These are phyloP conservation scores for Phaeosphaeriaceae sp. DNA, from an alignment of 2,329 filamentous ascomycete genomes.

Conservation along the genomic window DNA sequence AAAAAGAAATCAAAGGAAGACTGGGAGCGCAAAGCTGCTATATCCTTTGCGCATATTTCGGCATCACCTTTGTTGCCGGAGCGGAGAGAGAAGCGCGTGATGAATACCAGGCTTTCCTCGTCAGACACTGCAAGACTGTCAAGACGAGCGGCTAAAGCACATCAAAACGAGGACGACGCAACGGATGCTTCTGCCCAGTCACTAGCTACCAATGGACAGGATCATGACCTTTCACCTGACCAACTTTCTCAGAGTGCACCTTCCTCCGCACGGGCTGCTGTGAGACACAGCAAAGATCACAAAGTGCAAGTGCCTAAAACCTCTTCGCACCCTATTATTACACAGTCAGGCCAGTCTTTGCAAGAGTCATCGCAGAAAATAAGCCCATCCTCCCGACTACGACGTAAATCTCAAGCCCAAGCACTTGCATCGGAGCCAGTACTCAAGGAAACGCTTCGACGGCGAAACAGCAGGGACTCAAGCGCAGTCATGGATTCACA, in stretches of 20 bases:
- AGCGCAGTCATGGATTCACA: constrained; percentile 56
- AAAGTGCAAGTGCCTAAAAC: constrained; percentile 46
- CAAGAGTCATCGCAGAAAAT: constrained; percentile 25
- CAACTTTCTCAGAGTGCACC: constrained; percentile 34
- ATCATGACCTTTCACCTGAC: constrained; percentile 39
- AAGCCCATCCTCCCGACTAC: constrained; percentile 28
- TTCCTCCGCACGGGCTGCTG: constrained; percentile 16
- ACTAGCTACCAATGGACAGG: constrained; percentile 12
- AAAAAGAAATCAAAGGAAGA: constrained; percentile 28
- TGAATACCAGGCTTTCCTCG: constrained; percentile 31
- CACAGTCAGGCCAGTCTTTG: constrained; percentile 27
- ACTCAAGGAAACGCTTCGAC: constrained; percentile 16
- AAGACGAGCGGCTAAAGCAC: constrained; percentile 1
- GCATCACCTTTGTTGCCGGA: constrained; percentile 28
- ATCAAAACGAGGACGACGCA: constrained; percentile 31
- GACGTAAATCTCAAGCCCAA: constrained; percentile 26
- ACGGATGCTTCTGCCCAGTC: constrained; percentile 27
- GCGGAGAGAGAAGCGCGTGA: constrained; percentile 18
- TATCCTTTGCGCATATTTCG: constrained; percentile 35
- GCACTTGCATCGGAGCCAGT: constrained; percentile 23
- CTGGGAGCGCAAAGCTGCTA: constrained; percentile 29
- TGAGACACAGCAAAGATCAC: constrained; percentile 23
- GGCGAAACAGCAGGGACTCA: constrained; percentile 41
- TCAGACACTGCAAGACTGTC: constrained; percentile 22
- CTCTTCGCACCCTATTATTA: constrained; percentile 42